A percentile compares a stretch with the other conserved stretches of the same genome.
phyloP scores from a whole-genome alignment of 495 filamentous ascomycete species.

The Penicillium cataractarum region DNA sequence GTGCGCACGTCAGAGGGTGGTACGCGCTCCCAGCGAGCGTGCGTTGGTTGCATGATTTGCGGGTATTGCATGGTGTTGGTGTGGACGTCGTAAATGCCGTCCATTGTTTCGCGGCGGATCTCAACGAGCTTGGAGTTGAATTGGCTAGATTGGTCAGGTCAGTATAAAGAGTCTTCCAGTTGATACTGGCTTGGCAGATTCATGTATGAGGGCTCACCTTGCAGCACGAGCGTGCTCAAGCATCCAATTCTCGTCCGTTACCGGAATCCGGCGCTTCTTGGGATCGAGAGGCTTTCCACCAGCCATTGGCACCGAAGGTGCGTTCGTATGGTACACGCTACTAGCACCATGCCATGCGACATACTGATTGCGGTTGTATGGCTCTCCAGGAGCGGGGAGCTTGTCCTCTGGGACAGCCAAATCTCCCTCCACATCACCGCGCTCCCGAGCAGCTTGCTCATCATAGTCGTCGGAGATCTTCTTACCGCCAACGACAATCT shows the following conservation, averaged over 20 bases:
- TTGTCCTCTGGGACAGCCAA: conserved; percentile 84
- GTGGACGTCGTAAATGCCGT: conserved; percentile 88
- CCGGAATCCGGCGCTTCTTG: conserved; percentile 81
- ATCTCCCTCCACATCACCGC: conserved; percentile 87
- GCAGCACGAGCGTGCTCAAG: conserved; percentile 89
- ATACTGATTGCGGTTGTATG: conserved; percentile 93
- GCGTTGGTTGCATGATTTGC: conserved; percentile 85
- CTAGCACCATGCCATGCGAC: conserved; percentile 98
- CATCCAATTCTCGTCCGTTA: conserved; percentile 99
- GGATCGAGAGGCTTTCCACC: conserved; percentile 69
- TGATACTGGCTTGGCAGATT: background rate
- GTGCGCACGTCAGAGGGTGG: conserved; percentile 36
- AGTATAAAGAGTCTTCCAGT: conserved; percentile 19
- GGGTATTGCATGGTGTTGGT: conserved; percentile 91
- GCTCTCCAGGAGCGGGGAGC: conserved; percentile 68
- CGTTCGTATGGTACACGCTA: conserved; percentile 85
- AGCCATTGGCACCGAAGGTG: conserved; percentile 73
- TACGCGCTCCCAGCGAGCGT: conserved; percentile 76
- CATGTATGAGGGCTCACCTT: conserved; percentile 56
- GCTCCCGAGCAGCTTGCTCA: conserved; percentile 71
- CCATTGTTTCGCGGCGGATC: conserved; percentile 65
- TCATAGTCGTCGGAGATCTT: conserved; percentile 90
- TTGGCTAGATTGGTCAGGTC: conserved; percentile 54
- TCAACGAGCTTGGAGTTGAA: conserved; percentile 75
- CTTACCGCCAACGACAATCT: conserved; percentile 88